A percentile compares a stretch with the other conserved stretches of the same genome.
phyloP scores from a whole-genome alignment of 2,329 filamentous ascomycete species.

The Claviceps sp. region DNA sequence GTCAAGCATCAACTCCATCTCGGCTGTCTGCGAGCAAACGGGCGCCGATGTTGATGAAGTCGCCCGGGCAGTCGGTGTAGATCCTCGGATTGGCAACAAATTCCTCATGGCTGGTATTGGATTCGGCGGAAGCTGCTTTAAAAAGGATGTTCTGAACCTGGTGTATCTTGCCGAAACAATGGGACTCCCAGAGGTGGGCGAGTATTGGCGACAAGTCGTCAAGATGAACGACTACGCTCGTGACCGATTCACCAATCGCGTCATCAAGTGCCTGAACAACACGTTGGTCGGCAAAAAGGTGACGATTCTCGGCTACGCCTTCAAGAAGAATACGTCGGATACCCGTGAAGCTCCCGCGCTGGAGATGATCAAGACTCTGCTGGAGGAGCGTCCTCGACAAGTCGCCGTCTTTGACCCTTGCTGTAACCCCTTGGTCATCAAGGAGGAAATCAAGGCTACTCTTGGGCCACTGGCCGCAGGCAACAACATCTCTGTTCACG shows the following conservation, averaged over 20 bases:
- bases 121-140: conserved; percentile 71
- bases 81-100: conserved; percentile 57
- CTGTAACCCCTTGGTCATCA: conserved; percentile 37
- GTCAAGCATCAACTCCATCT: conserved; percentile 68
- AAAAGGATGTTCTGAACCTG: conserved; percentile 64
- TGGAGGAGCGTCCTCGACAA: conserved; percentile 49
- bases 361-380: conserved; percentile 50
- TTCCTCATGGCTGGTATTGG: conserved; percentile 65
- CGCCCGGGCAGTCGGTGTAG: conserved; percentile 51
- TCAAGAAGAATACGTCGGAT: conserved; percentile 69
- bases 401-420: conserved; percentile 58
- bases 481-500: conserved; percentile 32
- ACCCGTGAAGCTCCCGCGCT: conserved; percentile 58
- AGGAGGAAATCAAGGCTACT: conserved; percentile 34
- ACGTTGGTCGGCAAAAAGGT: conserved; percentile 59
- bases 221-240: conserved; percentile 67
- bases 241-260: conserved; percentile 51
- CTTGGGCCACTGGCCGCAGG: conserved; percentile 26
- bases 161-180: conserved; percentile 61
- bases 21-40: conserved; percentile 64
- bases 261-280: conserved; percentile 54
- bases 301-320: conserved; percentile 60
- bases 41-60: conserved; percentile 67
- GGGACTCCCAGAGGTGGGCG: conserved; percentile 55
- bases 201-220: conserved; percentile 63